Percentiles rank a stretch among this genome's conserved stretches.
Conservation (phyloP, 2,329 filamentous ascomycete species). For the Cryphonectria radicalis region DNA sequence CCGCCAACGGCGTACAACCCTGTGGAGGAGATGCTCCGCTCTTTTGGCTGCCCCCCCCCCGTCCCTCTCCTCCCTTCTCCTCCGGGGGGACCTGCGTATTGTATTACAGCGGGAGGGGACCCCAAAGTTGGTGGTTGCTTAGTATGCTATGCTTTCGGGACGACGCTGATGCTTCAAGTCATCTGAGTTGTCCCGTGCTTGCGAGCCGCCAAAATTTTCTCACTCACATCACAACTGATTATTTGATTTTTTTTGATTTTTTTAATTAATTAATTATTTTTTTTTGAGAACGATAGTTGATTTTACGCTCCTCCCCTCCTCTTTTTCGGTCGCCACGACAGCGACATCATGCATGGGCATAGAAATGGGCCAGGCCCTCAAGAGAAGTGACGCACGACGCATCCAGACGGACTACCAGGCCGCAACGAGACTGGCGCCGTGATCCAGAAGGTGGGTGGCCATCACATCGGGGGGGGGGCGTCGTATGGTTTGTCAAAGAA, state of each 20-base stretch:
- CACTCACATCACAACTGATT: background rate
- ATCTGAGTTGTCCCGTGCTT: constrained; percentile 11
- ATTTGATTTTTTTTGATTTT: background rate
- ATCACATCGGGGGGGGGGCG: background rate
- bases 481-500: background rate
- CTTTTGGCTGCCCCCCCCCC: background rate
- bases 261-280: too few species aligned
- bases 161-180: constrained; percentile 2
- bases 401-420: background rate
- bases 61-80: too few species aligned
- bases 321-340: background rate
- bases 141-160: constrained; percentile 1
- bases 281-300: background rate
- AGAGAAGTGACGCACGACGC: background rate
- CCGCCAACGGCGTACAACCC: constrained; percentile 1
- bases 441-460: background rate
- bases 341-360: background rate
- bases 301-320: background rate
- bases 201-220: background rate
- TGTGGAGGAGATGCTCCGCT: constrained; percentile 25
- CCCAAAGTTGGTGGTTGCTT: background rate
- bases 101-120: background rate
- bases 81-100: background rate
- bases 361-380: background rate
- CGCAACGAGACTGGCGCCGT: constrained; percentile 7